Conservation (phyloP, 2,329 filamentous ascomycete species). For the Ceratocystis colombiana region DNA sequence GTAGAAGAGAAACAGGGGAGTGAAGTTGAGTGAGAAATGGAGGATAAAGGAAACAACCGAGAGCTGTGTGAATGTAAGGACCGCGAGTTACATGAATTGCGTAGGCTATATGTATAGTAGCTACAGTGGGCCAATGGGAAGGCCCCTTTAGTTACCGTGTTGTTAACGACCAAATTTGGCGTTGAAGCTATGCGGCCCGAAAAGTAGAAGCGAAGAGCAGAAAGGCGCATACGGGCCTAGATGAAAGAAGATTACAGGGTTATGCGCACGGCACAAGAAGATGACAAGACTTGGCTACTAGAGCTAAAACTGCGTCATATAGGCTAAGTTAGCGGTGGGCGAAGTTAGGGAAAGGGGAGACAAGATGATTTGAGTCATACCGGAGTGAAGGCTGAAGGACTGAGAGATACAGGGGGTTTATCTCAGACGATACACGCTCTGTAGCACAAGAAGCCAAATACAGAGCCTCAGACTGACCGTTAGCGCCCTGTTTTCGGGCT, state of each 20-base stretch:
- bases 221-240: background rate
- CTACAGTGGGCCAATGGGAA: background rate
- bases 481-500: no score
- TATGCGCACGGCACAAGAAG: background rate
- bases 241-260: background rate
- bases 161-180: background rate
- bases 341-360: background rate
- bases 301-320: no score
- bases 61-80: background rate
- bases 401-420: no score
- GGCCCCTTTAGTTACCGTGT: background rate
- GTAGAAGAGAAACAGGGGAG: background rate
- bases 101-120: background rate
- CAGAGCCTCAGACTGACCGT: no score
- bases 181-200: background rate
- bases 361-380: background rate
- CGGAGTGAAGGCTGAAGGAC: background rate
- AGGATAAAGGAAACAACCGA: background rate
- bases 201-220: background rate
- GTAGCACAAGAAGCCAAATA: no score
- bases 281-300: background rate
- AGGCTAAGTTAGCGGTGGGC: background rate
- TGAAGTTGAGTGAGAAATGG: background rate
- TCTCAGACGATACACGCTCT: no score
- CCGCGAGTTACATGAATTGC: background rate